Evolutionary conservation across 495 filamentous ascomycete species (phyloP).

Genomic region (Penicillium longicatenatum): DNA sequence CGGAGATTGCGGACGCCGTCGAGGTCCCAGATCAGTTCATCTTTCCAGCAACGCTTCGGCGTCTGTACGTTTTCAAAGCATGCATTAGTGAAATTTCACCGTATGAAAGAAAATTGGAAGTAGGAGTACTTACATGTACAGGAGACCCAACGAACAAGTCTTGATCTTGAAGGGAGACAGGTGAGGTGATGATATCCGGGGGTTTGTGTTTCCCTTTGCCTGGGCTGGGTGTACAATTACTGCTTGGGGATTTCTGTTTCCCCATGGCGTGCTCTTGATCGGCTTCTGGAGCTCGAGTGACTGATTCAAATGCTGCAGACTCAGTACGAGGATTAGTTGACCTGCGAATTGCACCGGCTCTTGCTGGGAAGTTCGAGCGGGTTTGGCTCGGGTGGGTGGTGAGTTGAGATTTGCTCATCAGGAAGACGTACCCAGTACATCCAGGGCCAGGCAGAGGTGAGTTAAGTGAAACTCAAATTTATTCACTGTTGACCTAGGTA

Average conservation of each 20-base stretch:
- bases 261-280: background rate
- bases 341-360: constrained; percentile 3
- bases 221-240: background rate
- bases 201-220: background rate
- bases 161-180: background rate
- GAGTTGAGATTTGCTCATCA: background rate
- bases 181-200: background rate
- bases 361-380: background rate
- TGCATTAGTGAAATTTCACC: background rate
- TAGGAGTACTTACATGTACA: background rate
- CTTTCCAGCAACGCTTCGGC: background rate
- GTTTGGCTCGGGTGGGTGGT: background rate
- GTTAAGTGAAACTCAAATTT: background rate
- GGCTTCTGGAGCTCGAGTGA: background rate
- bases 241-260: background rate
- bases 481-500: background rate
- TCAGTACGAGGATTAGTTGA: background rate
- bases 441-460: background rate
- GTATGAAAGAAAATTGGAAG: background rate
- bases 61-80: background rate
- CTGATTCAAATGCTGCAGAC: background rate
- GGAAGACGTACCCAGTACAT: background rate
- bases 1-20: constrained; percentile 1
- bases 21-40: constrained; percentile 10
- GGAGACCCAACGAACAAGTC: background rate